These are phyloP conservation scores for Fusarium sp. DNA, from an alignment of 2,329 filamentous ascomycete species.

Conservation along the genomic window DNA sequence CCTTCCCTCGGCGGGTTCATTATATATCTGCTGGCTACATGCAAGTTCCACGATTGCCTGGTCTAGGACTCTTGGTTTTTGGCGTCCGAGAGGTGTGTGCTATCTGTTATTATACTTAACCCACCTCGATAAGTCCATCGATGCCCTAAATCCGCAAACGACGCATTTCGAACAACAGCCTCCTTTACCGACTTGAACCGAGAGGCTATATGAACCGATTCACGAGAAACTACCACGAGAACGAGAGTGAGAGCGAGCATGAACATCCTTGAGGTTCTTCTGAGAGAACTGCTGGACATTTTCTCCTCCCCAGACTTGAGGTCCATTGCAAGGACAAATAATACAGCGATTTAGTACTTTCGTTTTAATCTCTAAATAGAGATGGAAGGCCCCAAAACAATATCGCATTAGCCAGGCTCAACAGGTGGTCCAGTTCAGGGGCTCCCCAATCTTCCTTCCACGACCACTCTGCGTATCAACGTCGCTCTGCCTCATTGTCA, in stretches of 20 bases:
- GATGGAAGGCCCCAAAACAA: neutral
- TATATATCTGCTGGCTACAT: neutral
- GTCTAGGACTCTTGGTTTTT: neutral
- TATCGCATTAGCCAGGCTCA: neutral
- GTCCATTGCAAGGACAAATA: fast-evolving
- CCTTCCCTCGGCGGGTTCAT: neutral
- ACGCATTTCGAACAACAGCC: neutral
- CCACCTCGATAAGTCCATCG: neutral
- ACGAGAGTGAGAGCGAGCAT: neutral
- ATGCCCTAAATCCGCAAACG: neutral
- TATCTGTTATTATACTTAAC: neutral
- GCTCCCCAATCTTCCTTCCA: neutral
- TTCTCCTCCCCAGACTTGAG: neutral
- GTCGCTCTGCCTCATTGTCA: neutral
- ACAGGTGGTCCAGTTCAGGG: neutral
- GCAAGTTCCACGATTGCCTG: neutral
- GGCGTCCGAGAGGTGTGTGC: neutral
- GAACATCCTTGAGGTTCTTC: neutral
- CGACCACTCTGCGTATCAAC: neutral
- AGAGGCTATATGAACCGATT: neutral
- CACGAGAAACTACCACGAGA: neutral
- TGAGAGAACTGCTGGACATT: neutral
- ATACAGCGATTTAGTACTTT: neutral
- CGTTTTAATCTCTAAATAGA: fast-evolving
- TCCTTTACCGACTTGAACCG: neutral